Percentiles rank a stretch among this genome's conserved stretches.
Conservation (phyloP, 306 rosid genomes). For the Malus sylvestris region DNA sequence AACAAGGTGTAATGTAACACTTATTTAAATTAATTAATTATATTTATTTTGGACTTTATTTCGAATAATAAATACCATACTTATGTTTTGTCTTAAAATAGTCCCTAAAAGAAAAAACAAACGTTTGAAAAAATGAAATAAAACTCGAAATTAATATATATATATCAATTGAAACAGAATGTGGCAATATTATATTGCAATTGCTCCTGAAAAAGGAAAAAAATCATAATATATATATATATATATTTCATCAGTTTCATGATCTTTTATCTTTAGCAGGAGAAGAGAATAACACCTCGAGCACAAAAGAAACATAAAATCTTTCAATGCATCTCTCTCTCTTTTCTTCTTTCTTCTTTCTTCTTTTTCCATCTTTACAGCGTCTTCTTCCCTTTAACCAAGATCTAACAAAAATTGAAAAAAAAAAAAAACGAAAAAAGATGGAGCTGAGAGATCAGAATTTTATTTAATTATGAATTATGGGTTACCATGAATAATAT, state of each 20-base stretch:
- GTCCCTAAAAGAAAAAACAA: neutral
- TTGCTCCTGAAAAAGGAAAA: neutral
- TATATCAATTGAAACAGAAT: neutral
- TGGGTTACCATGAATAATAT: neutral
- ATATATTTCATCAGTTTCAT: neutral
- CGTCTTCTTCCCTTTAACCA: neutral
- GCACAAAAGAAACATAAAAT: conserved; percentile 10
- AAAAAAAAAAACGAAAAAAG: neutral
- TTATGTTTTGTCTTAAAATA: neutral
- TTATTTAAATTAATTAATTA: neutral
- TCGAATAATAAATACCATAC: neutral
- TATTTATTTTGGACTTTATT: neutral
- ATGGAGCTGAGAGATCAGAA: neutral
- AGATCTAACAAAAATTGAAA: neutral
- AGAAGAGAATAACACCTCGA: conserved; percentile 12
- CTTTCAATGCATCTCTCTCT: neutral
- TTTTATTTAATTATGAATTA: neutral
- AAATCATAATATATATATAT: no score
- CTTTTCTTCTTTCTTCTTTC: conserved; percentile 3
- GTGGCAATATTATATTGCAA: neutral
- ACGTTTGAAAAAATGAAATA: neutral
- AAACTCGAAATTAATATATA: neutral
- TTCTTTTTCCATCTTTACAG: conserved; percentile 6
- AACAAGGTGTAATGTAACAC: neutral
- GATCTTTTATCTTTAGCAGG: neutral